These are phyloP conservation scores for Cutaneotrichosporon sp. DNA, from an alignment of 1,284 basidiomycete genomes.

Conservation along the genomic window DNA sequence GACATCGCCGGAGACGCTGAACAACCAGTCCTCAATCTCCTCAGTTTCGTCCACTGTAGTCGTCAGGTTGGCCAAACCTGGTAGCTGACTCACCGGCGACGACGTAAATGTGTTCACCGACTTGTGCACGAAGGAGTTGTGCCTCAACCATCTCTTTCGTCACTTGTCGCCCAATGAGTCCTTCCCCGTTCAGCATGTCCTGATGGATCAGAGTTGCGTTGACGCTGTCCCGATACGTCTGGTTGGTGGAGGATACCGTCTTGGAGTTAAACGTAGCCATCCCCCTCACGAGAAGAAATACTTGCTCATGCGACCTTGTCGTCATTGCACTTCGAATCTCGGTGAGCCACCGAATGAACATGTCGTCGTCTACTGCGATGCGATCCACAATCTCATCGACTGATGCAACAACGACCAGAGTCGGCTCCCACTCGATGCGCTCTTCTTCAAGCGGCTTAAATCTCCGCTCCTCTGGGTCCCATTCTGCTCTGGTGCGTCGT, in stretches of 20 bases:
- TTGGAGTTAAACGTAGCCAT: constrained; percentile 40
- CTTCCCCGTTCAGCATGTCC: background rate
- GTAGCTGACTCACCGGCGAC: constrained; percentile 33
- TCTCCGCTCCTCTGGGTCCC: constrained; percentile 26
- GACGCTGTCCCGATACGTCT: constrained; percentile 34
- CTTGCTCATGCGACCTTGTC: constrained; percentile 24
- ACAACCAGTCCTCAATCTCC: constrained; percentile 47
- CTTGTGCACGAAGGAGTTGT: constrained; percentile 41
- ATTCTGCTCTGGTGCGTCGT: constrained; percentile 36
- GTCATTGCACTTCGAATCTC: constrained; percentile 29
- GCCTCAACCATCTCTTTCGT: constrained; percentile 38
- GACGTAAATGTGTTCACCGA: constrained; percentile 36
- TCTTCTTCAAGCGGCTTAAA: constrained; percentile 35
- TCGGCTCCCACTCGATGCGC: constrained; percentile 48
- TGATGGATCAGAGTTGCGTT: constrained; percentile 20
- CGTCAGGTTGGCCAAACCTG: background rate
- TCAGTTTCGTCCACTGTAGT: constrained; percentile 43
- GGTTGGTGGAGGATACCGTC: constrained; percentile 29
- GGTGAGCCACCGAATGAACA: constrained; percentile 29
- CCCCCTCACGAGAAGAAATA: constrained; percentile 45
- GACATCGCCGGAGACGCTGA: constrained; percentile 45
- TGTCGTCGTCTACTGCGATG: constrained; percentile 21
- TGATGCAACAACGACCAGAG: constrained; percentile 32
- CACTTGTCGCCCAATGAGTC: constrained; percentile 7
- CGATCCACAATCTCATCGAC: constrained; percentile 43